Evolutionary conservation across 371 early-diverging fungal genomes (phyloP).

Genomic region (Rhizomucor miehei): DNA sequence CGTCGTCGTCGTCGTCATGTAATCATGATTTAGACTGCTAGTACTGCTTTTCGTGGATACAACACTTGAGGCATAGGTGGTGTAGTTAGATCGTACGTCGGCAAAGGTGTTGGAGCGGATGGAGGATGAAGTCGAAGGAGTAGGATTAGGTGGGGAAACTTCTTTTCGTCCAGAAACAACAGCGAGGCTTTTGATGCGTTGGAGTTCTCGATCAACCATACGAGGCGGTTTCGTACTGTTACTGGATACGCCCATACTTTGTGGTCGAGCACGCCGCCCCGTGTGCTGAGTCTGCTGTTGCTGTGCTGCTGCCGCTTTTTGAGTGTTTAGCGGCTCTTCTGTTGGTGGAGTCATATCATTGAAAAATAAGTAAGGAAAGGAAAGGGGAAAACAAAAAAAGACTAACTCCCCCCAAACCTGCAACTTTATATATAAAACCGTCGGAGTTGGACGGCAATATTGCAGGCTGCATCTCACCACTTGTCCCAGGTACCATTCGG

Average conservation of each 20-base stretch:
- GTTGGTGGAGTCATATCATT: background rate
- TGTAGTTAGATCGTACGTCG: background rate
- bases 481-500: too few species aligned
- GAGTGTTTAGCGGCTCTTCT: background rate
- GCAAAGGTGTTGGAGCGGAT: conserved; percentile 1
- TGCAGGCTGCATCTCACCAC: too few species aligned
- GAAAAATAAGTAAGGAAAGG: background rate
- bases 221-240: conserved; percentile 15
- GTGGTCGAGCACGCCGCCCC: conserved; percentile 3
- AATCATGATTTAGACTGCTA: conserved; percentile 13
- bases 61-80: background rate
- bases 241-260: conserved; percentile 1
- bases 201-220: conserved; percentile 34
- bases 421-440: background rate
- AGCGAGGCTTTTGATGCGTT: conserved; percentile 39
- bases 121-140: conserved; percentile 6
- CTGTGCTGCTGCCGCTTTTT: too few species aligned
- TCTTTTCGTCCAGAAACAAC: conserved; percentile 39
- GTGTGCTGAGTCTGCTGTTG: background rate
- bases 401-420: background rate
- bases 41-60: conserved; percentile 8
- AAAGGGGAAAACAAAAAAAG: background rate
- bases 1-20: background rate
- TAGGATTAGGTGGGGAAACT: conserved; percentile 11
- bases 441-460: background rate